Percentiles rank a stretch among this genome's conserved stretches.
phyloP scores from a whole-genome alignment of 192 early-diverging fungal species.

The Allomyces macrogynus region DNA sequence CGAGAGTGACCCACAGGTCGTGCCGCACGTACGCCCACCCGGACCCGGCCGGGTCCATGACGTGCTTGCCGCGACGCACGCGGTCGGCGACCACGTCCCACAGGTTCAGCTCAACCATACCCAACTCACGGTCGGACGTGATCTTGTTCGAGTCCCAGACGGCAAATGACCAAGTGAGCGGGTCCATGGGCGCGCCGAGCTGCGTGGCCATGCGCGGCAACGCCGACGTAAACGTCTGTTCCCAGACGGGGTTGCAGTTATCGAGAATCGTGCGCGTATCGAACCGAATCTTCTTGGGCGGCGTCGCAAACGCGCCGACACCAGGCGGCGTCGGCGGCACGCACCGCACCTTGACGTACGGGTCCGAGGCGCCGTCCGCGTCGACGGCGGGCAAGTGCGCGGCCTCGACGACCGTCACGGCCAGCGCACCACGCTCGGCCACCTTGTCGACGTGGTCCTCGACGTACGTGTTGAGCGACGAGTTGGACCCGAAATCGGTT shows the following conservation, averaged over 20 bases:
- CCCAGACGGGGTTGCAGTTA: not conserved
- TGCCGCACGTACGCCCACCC: not conserved
- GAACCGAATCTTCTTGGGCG: not conserved
- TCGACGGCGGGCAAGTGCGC: conserved; percentile 45
- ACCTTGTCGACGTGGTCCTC: conserved; percentile 15
- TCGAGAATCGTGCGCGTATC: not conserved
- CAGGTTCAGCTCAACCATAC: not conserved
- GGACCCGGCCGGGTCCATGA: not conserved
- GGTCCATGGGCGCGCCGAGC: not conserved
- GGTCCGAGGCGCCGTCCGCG: conserved; percentile 49
- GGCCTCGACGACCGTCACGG: conserved; percentile 33
- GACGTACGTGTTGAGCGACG: not conserved
- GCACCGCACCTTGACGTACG: conserved; percentile 39
- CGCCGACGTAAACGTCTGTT: not conserved
- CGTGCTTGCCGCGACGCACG: not conserved
- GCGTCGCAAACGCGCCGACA: not conserved
- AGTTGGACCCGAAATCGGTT: not conserved
- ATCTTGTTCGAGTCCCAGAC: conserved; percentile 1
- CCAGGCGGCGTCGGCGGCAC: not conserved
- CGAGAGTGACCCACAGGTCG: not conserved
- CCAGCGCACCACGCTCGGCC: conserved; percentile 39
- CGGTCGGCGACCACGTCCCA: not conserved
- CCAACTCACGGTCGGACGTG: not conserved
- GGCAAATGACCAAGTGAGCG: not conserved
- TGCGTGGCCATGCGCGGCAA: not conserved